These are phyloP conservation scores for Ogataea trehalophila DNA, from an alignment of 805 yeast species.

Conservation along the genomic window DNA sequence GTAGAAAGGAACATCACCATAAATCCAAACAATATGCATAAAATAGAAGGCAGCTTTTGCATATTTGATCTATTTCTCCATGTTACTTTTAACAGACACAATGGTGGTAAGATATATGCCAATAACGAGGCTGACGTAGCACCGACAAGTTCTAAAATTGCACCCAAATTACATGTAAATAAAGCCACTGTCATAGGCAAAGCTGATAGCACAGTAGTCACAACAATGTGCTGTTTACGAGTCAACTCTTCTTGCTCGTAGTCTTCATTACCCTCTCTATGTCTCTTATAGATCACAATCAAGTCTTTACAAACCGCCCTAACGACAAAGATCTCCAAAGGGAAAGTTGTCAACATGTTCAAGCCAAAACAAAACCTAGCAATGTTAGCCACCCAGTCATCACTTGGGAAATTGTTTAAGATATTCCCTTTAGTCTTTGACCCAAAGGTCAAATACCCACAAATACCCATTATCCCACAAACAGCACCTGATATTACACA, in stretches of 20 bases:
- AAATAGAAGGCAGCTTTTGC: conserved; percentile 52
- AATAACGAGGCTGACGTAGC: conserved; percentile 88
- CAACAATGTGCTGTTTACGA: conserved; percentile 47
- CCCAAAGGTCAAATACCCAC: conserved; percentile 74
- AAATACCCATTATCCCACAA: conserved; percentile 71
- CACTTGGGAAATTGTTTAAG: conserved; percentile 76
- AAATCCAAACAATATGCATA: conserved; percentile 67
- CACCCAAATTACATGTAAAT: conserved; percentile 82
- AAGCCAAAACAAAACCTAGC: conserved; percentile 90
- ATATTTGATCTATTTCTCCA: conserved; percentile 34
- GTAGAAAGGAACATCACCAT: conserved; percentile 79
- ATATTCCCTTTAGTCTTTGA: conserved; percentile 81
- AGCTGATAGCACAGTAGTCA: conserved; percentile 63
- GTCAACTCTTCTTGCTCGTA: conserved; percentile 25
- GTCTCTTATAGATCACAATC: conserved; percentile 27
- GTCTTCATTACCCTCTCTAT: conserved; percentile 10
- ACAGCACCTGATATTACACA: conserved; percentile 77
- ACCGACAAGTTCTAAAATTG: conserved; percentile 84
- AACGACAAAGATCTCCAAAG: conserved; percentile 85
- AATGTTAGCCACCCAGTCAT: conserved; percentile 70
- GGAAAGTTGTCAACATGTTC: conserved; percentile 89
- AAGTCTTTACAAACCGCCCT: conserved; percentile 80
- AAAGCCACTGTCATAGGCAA: conserved; percentile 72
- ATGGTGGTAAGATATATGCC: conserved; percentile 90
- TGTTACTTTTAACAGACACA: conserved; percentile 70